Evolutionary conservation across 2,329 filamentous ascomycete species (phyloP).

Genomic region (Camptophora hylomeconis): DNA sequence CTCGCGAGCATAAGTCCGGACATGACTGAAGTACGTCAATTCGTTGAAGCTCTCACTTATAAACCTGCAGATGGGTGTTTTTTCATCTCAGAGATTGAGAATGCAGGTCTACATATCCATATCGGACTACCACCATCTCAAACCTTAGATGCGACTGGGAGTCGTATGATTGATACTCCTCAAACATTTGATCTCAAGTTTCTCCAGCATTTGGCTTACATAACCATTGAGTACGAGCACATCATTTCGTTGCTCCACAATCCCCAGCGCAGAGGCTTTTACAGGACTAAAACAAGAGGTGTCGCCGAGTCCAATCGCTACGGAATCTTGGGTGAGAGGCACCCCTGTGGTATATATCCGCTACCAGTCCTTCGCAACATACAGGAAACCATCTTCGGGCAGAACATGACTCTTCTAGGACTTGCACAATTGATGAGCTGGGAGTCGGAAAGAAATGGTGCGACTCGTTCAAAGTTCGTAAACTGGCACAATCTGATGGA

Average conservation of each 20-base stretch:
- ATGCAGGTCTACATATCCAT: conserved; percentile 8
- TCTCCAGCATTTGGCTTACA: conserved; percentile 7
- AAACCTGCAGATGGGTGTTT: conserved; percentile 4
- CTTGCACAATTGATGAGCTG: conserved; percentile 5
- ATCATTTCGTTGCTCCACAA: conserved; percentile 8
- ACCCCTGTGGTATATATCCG: too few species aligned
- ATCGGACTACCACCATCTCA: conserved; percentile 4
- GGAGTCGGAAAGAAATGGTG: too few species aligned
- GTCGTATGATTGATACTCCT: conserved; percentile 2
- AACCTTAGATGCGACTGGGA: not conserved
- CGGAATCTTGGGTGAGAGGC: too few species aligned
- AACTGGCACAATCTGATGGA: conserved; percentile 4
- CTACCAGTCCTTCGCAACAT: not conserved
- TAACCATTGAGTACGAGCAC: conserved; percentile 8
- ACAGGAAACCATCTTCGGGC: conserved; percentile 5
- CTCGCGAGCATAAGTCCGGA: not conserved
- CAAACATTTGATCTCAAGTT: too few species aligned
- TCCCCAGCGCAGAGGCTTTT: too few species aligned
- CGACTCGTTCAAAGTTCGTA: conserved; percentile 7
- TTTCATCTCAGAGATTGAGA: conserved; percentile 1
- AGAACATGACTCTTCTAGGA: conserved; percentile 4
- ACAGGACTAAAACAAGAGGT: too few species aligned
- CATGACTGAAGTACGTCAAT: conserved; percentile 3
- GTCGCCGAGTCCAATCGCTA: too few species aligned
- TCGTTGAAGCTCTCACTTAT: conserved; percentile 1